Conservation (phyloP, 345 rosid species). For the Salix arbutifolia region DNA sequence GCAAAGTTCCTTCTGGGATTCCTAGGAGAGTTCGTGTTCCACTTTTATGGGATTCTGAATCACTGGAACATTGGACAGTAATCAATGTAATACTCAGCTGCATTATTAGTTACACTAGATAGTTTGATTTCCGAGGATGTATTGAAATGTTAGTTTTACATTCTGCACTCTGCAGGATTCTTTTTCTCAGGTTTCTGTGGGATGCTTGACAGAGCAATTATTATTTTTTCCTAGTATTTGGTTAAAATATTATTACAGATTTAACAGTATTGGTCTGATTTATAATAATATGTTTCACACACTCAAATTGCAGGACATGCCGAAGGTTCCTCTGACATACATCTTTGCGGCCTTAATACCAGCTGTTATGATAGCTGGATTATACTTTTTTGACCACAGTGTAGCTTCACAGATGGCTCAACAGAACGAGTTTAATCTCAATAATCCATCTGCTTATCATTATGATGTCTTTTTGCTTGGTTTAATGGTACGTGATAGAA, state of each 20-base stretch:
- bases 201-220: background rate
- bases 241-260: background rate
- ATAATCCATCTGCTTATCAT: conserved; percentile 76
- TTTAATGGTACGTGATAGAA: conserved; percentile 40
- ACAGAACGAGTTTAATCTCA: conserved; percentile 74
- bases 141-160: background rate
- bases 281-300: background rate
- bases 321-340: conserved; percentile 59
- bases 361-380: conserved; percentile 81
- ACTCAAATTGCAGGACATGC: conserved; percentile 61
- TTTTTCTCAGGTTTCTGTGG: background rate
- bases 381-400: conserved; percentile 85
- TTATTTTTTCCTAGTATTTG: background rate
- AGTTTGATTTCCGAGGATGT: conserved; percentile 2
- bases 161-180: background rate
- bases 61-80: conserved; percentile 81
- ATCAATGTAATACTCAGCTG: conserved; percentile 37
- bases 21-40: conserved; percentile 73
- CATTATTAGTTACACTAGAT: background rate
- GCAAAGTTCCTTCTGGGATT: conserved; percentile 42
- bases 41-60: conserved; percentile 74
- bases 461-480: conserved; percentile 76
- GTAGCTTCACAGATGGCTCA: conserved; percentile 91
- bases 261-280: background rate
- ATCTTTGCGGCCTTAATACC: conserved; percentile 72